Base-by-base conservation (phyloP, 441 rosid species). In the Sinapis alba region DNA sequence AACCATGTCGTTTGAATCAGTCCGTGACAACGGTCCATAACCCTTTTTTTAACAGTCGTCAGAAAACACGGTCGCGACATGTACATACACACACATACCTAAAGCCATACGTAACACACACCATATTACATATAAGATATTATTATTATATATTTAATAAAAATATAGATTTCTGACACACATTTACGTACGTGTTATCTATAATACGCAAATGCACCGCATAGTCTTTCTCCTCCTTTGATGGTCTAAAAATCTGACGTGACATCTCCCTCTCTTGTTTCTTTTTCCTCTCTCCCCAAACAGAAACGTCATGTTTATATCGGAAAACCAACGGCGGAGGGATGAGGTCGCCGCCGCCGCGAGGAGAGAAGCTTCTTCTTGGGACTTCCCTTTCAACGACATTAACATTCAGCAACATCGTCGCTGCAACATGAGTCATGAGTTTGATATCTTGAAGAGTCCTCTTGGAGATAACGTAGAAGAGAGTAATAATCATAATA, bases 21-120 rank as follows among this genome's bases (percentile, higher is more conserved):
- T 50, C 80, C 76, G 80, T 77, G 80, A 77, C 78, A 15, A 75
- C 79, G 65, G 75, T 45, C 80, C 75, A 70, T 76, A 69, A 69
- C 51, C 68, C 79, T 20, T 75, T 20, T 75, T 61, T 75, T 63
- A 69, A 69, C 71, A 76, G 75, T 56, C 75, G 67, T 70, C 80
- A 70, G 75, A 62, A 69, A 76, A 76, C 75, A 76, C 60, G 71
- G 79, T 76, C 79, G 75, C 79, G 60, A 70, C 80, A 77, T 71
- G 69, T 72, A 71, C 64, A 71, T 71, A 65, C 72, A 77, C 72
- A 63, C 80, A 71, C 64, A 71, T 77, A 72, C 80, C 73, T 77
- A 77, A 60, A 77, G 77, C 77, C 80, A 77, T 77, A 76, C 76
- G 76, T 72, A 72, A 78, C 63, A 77, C 36, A 78, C 63, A 50